phyloP scores from a whole-genome alignment of 805 yeast species.

The Candida sphagnicola region DNA sequence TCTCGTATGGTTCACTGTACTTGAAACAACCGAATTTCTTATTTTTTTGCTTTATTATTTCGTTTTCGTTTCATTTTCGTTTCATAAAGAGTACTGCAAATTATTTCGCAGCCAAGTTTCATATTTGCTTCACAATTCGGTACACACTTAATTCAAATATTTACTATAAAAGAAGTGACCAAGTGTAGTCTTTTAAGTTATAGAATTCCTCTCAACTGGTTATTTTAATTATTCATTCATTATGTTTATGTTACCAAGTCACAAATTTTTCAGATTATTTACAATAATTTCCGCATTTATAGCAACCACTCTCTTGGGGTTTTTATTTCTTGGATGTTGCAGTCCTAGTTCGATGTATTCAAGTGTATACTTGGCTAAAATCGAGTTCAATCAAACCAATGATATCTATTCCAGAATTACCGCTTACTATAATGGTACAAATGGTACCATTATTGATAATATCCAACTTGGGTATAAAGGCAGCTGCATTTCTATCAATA shows the following conservation, averaged over 20 bases:
- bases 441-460: constrained; percentile 22
- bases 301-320: constrained; percentile 47
- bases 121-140: background rate
- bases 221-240: no score
- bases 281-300: constrained; percentile 42
- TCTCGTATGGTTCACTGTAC: no score
- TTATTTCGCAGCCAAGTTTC: background rate
- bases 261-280: constrained; percentile 15
- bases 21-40: no score
- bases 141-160: background rate
- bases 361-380: constrained; percentile 46
- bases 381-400: constrained; percentile 41
- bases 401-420: constrained; percentile 1
- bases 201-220: no score
- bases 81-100: background rate
- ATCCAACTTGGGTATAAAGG: constrained; percentile 55
- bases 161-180: background rate
- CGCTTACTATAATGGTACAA: background rate
- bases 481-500: constrained; percentile 43
- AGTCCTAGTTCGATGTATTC: constrained; percentile 38
- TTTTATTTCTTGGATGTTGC: constrained; percentile 55
- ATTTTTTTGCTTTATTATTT: no score
- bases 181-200: no score
- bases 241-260: background rate
- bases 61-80: background rate